A percentile compares a stretch with the other conserved stretches of the same genome.
These are phyloP conservation scores for Didymella exigua DNA, from an alignment of 2,329 filamentous ascomycete genomes.

Conservation along the genomic window DNA sequence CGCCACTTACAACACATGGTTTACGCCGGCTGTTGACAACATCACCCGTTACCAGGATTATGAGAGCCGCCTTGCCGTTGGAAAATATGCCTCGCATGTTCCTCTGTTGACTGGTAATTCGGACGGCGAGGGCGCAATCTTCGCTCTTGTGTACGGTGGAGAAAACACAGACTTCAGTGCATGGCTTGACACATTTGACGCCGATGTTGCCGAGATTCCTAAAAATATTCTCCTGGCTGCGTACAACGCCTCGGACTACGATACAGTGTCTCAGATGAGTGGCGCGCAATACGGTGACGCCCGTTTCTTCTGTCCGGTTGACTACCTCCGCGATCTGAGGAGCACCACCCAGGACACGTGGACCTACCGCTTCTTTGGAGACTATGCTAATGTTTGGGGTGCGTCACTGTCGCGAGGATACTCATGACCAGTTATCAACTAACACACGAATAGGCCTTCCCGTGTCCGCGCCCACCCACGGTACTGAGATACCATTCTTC, in stretches of 20 bases:
- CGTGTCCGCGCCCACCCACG: constrained; percentile 47
- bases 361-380: constrained; percentile 54
- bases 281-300: constrained; percentile 54
- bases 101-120: constrained; percentile 37
- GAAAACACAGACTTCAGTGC: constrained; percentile 46
- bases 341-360: constrained; percentile 49
- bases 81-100: constrained; percentile 35
- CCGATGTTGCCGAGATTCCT: constrained; percentile 49
- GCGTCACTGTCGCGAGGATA: background rate
- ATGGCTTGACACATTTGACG: constrained; percentile 54
- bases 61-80: constrained; percentile 28
- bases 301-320: constrained; percentile 52
- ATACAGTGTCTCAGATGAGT: constrained; percentile 49
- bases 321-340: constrained; percentile 49
- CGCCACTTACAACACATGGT: constrained; percentile 32
- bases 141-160: constrained; percentile 30
- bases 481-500: constrained; percentile 55
- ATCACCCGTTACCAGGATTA: constrained; percentile 31
- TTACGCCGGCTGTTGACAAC: constrained; percentile 31
- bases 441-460: constrained; percentile 21
- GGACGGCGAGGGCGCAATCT: constrained; percentile 33
- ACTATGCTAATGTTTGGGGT: constrained; percentile 49
- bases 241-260: constrained; percentile 47
- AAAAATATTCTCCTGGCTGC: constrained; percentile 40
- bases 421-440: background rate